Percentiles rank a stretch among this genome's conserved stretches.
These are phyloP conservation scores for Curvularia sp. DNA, from an alignment of 2,329 filamentous ascomycete genomes.

Conservation along the genomic window DNA sequence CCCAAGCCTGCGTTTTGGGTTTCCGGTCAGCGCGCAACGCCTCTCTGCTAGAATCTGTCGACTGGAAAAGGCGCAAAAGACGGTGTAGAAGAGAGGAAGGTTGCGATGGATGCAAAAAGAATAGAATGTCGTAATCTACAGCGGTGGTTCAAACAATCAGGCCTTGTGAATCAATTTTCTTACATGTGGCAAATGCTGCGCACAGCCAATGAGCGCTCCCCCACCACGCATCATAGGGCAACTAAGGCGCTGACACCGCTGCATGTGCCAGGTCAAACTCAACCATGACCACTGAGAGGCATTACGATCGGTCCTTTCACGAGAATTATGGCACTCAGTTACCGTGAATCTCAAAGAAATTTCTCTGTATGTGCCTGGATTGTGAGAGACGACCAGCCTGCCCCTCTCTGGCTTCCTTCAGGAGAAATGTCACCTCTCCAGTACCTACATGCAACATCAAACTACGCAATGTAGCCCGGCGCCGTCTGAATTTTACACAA, in stretches of 20 bases:
- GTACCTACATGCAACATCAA: background rate
- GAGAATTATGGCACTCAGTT: background rate
- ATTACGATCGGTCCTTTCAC: background rate
- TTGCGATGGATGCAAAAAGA: constrained; percentile 4
- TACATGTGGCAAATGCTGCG: constrained; percentile 28
- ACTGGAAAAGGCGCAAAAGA: constrained; percentile 13
- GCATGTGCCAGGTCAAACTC: constrained; percentile 1
- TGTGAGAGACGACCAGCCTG: too few relatives aligned
- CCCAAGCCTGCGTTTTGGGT: constrained; percentile 17
- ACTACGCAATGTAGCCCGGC: too few relatives aligned
- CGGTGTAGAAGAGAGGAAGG: constrained; percentile 7
- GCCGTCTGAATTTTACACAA: background rate
- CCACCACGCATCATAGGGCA: constrained; percentile 30
- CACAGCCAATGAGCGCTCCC: constrained; percentile 30
- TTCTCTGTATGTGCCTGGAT: background rate
- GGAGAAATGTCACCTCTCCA: background rate
- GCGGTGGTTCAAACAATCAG: constrained; percentile 24
- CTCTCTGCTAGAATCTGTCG: constrained; percentile 22
- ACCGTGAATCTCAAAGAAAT: background rate
- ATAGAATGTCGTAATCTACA: constrained; percentile 7
- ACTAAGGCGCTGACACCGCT: constrained; percentile 21
- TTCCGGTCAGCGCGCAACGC: constrained; percentile 20
- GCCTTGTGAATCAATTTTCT: constrained; percentile 34
- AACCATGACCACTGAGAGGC: background rate
- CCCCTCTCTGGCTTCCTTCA: background rate